Conservation (phyloP, 2,329 filamentous ascomycete species). For the Diaporthe velutina region DNA sequence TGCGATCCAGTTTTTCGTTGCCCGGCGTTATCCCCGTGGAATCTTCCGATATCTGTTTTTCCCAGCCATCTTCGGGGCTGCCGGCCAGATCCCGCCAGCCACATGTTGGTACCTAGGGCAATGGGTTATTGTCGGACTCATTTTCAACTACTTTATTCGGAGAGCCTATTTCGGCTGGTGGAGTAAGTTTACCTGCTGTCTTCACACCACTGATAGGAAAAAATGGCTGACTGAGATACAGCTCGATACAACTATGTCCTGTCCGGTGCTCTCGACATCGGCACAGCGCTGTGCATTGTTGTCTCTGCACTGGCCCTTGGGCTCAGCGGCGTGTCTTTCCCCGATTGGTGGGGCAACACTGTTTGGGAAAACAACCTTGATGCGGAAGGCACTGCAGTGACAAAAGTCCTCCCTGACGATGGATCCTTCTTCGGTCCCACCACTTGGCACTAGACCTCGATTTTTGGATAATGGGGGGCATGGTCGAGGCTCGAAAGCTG, state of each 20-base stretch:
- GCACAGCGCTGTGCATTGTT: constrained; percentile 69
- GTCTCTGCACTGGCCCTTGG: constrained; percentile 63
- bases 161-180: constrained; percentile 67
- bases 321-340: constrained; percentile 58
- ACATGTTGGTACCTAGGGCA: constrained; percentile 67
- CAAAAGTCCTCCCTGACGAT: constrained; percentile 46
- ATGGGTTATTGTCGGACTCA: constrained; percentile 66
- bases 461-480: too few relatives aligned
- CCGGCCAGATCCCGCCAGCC: constrained; percentile 65
- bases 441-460: constrained; percentile 43
- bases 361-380: constrained; percentile 32
- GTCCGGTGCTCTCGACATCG: constrained; percentile 70
- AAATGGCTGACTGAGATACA: constrained; percentile 34
- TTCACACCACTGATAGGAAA: neutral
- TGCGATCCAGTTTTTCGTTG: constrained; percentile 61
- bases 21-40: constrained; percentile 60
- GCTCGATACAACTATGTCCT: constrained; percentile 70
- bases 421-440: constrained; percentile 47
- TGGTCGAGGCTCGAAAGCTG: neutral
- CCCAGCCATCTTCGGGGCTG: constrained; percentile 66
- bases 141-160: constrained; percentile 68
- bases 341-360: constrained; percentile 65
- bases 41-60: constrained; percentile 63
- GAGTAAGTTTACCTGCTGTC: constrained; percentile 48
- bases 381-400: constrained; percentile 44